These are phyloP conservation scores for Zizania latifolia DNA, from an alignment of 176 grass and related monocot genomes.

Conservation along the genomic window DNA sequence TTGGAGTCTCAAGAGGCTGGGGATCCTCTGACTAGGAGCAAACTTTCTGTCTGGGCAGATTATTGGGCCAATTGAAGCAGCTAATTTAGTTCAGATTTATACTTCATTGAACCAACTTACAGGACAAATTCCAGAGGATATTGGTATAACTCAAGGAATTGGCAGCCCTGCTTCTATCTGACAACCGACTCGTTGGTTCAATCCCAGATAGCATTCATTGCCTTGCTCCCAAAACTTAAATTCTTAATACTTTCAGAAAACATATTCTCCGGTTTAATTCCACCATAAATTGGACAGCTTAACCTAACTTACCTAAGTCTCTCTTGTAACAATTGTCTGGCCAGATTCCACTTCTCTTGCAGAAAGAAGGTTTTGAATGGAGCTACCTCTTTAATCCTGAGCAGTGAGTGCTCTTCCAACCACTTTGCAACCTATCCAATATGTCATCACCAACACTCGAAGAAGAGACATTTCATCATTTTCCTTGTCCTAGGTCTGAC, in stretches of 20 bases:
- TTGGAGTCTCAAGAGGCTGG: slow-evolving; percentile 35
- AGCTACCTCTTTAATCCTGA: slow-evolving; percentile 34
- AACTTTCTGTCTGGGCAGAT: neutral
- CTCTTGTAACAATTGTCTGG: slow-evolving; percentile 32
- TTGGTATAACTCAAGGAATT: no score
- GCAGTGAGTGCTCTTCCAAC: slow-evolving; percentile 38
- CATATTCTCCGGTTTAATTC: slow-evolving; percentile 22
- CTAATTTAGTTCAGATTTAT: no score
- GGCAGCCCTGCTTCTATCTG: no score
- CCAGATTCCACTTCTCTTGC: slow-evolving; percentile 12
- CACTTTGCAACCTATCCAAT: neutral
- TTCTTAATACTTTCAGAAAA: no score
- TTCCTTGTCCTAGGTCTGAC: slow-evolving; percentile 1
- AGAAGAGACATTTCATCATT: slow-evolving; percentile 3
- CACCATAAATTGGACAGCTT: neutral
- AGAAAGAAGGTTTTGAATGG: neutral
- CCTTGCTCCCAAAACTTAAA: neutral
- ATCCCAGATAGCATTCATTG: no score
- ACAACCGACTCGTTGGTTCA: slow-evolving; percentile 14
- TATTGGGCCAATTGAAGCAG: no score
- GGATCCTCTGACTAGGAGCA: neutral
- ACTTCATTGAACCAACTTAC: no score
- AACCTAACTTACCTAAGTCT: slow-evolving; percentile 8
- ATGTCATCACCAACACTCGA: neutral
- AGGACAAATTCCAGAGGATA: no score